Evolutionary conservation across 78 protist genomes (phyloP).

Genomic region (Guillardia theta): DNA sequence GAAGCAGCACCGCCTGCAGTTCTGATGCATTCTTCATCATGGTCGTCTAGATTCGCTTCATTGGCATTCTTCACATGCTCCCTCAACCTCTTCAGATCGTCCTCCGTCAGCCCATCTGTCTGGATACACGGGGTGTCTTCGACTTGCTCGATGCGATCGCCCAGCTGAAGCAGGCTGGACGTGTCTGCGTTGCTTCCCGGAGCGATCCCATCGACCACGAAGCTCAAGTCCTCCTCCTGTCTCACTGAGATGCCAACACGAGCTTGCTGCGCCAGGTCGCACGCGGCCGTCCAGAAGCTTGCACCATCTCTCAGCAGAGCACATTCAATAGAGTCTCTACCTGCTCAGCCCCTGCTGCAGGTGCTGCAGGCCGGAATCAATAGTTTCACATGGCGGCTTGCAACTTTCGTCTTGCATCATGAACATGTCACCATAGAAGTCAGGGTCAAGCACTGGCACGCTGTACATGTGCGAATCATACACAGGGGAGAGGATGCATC

Average conservation of each 20-base stretch:
- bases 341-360: neutral
- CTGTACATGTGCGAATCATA: neutral
- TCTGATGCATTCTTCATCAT: too few species aligned
- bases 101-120: too few species aligned
- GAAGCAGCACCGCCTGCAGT: too few species aligned
- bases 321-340: neutral
- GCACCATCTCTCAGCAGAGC: neutral
- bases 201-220: neutral
- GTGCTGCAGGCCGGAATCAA: neutral
- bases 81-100: too few species aligned
- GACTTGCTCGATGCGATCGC: too few species aligned
- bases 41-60: too few species aligned
- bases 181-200: neutral
- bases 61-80: too few species aligned
- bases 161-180: too few species aligned
- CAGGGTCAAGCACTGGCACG: neutral
- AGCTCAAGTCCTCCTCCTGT: neutral
- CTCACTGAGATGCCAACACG: neutral
- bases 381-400: neutral
- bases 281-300: neutral
- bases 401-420: neutral
- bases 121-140: too few species aligned
- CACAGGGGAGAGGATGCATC: neutral
- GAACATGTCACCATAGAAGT: neutral
- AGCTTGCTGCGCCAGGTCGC: neutral